These are phyloP conservation scores for Coemansia biformis DNA, from an alignment of 192 early-diverging fungal species.

Conservation along the genomic window DNA sequence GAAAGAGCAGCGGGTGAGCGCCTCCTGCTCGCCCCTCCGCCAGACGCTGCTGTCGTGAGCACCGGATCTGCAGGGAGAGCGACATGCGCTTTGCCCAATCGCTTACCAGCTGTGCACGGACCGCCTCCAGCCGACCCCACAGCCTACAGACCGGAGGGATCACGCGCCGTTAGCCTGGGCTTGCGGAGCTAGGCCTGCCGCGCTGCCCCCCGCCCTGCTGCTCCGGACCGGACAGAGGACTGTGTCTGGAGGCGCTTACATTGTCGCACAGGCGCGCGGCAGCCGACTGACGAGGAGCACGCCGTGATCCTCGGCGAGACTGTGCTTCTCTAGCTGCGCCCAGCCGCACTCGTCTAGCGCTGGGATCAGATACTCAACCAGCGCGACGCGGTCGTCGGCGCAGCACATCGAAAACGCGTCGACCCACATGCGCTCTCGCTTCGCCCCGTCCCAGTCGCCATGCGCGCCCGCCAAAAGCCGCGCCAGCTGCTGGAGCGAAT, in stretches of 20 bases:
- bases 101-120: slow-evolving; percentile 38
- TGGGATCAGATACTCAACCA: slow-evolving; percentile 15
- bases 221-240: too few species aligned
- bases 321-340: slow-evolving; percentile 20
- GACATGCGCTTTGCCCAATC: too few species aligned
- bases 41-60: too few species aligned
- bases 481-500: slow-evolving; percentile 18
- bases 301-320: slow-evolving; percentile 8
- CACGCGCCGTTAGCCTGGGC: neutral
- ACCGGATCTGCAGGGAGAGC: too few species aligned
- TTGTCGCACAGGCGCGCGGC: slow-evolving; percentile 4
- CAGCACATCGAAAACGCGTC: slow-evolving; percentile 25
- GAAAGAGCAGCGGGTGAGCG: too few species aligned
- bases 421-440: slow-evolving; percentile 12
- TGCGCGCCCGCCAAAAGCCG: slow-evolving; percentile 1
- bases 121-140: slow-evolving; percentile 20
- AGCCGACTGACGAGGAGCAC: slow-evolving; percentile 10
- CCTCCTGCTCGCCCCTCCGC: too few species aligned
- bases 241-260: slow-evolving; percentile 8
- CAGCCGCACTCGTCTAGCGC: slow-evolving; percentile 29
- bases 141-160: slow-evolving; percentile 12
- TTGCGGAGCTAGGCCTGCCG: too few species aligned
- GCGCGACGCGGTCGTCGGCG: slow-evolving; percentile 1
- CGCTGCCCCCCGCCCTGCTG: too few species aligned
- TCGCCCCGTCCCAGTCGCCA: neutral